These are phyloP conservation scores for Aspergillus sp. DNA, from an alignment of 2,329 filamentous ascomycete genomes.

Conservation along the genomic window DNA sequence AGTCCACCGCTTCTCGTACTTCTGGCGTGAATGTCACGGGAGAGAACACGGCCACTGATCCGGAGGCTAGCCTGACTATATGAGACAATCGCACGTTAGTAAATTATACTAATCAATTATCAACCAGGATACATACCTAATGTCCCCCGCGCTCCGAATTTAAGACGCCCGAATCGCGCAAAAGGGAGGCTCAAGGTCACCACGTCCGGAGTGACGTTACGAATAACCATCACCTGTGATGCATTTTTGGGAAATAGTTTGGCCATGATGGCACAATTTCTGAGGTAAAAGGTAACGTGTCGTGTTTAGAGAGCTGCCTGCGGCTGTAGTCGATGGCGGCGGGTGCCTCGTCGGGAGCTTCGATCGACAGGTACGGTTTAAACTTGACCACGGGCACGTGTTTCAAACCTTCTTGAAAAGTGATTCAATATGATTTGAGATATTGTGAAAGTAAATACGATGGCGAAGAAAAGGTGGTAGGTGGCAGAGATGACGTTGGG, in stretches of 20 bases:
- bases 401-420: no score
- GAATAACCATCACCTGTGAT: constrained; percentile 80
- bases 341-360: neutral
- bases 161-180: constrained; percentile 67
- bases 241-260: constrained; percentile 64
- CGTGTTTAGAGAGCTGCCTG: neutral
- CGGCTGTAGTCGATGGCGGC: neutral
- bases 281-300: neutral
- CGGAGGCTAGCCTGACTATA: constrained; percentile 68
- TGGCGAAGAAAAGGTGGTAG: no score
- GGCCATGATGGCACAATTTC: constrained; percentile 5
- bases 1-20: constrained; percentile 56
- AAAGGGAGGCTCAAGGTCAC: constrained; percentile 63
- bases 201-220: constrained; percentile 71
- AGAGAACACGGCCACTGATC: constrained; percentile 80
- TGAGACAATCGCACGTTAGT: constrained; percentile 1
- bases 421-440: no score
- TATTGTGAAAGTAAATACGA: no score
- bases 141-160: constrained; percentile 81
- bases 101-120: neutral
- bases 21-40: constrained; percentile 77
- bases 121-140: constrained; percentile 52
- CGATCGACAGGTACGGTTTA: no score
- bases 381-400: no score
- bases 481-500: no score